Conservation (phyloP, 139 green algal genomes). For the Tetraselmis striata region DNA sequence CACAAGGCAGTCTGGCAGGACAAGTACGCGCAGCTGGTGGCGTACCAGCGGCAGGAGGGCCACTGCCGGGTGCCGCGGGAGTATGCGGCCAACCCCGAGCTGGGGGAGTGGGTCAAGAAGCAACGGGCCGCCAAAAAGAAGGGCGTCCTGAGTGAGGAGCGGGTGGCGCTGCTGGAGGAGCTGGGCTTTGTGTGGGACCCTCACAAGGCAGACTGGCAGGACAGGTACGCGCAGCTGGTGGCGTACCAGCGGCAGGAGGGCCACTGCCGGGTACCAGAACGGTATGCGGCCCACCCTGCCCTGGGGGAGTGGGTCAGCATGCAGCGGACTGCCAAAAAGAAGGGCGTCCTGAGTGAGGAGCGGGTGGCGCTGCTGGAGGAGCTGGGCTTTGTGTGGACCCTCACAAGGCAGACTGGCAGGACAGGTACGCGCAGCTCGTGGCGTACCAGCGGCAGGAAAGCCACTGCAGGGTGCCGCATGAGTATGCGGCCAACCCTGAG, state of each 20-base stretch:
- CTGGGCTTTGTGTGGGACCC: not conserved
- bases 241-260: not conserved
- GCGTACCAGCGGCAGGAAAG: too few relatives aligned
- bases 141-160: too few relatives aligned
- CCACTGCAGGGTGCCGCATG: too few relatives aligned
- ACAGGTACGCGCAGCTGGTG: not conserved
- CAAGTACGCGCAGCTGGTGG: not conserved
- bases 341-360: not conserved
- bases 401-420: too few relatives aligned
- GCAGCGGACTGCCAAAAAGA: not conserved
- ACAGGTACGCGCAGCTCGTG: too few relatives aligned
- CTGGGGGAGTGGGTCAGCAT: not conserved
- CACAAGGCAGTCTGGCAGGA: not conserved
- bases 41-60: not conserved
- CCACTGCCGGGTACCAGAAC: not conserved
- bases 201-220: not conserved
- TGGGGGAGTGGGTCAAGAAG: not conserved
- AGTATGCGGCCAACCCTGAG: too few relatives aligned
- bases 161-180: not conserved
- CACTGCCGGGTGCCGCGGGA: not conserved
- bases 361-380: not conserved
- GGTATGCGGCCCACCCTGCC: not conserved
- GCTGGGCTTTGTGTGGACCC: not conserved
- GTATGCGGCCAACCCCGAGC: not conserved
- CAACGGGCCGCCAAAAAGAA: too few relatives aligned